phyloP scores from a whole-genome alignment of 345 rosid species.

The Diplotaxis tenuifolia region DNA sequence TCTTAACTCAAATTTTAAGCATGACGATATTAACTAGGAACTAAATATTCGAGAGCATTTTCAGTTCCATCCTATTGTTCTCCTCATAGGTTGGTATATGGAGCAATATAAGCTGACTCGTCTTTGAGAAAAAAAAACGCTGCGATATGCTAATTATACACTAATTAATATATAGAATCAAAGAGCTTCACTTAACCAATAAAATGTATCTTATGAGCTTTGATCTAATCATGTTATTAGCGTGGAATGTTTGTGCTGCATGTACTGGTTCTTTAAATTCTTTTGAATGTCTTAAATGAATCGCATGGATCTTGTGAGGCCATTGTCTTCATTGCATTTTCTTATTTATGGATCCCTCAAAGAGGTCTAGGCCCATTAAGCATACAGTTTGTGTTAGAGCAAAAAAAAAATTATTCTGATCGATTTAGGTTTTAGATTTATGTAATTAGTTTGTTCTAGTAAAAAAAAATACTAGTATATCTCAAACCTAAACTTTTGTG shows the following conservation, averaged over 20 bases:
- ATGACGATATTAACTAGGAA: background rate
- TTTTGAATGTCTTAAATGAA: background rate
- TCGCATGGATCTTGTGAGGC: background rate
- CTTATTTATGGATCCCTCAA: background rate
- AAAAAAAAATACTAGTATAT: background rate
- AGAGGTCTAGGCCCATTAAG: slow-evolving; percentile 14
- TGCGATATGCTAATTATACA: background rate
- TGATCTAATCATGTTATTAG: background rate
- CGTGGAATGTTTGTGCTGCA: too few relatives aligned
- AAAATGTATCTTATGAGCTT: background rate
- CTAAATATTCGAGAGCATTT: background rate
- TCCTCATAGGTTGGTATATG: background rate
- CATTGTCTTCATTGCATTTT: background rate
- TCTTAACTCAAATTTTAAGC: background rate
- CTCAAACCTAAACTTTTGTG: background rate
- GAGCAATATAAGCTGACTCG: background rate
- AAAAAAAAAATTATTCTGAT: background rate
- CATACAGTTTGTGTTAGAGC: background rate
- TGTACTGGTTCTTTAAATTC: background rate
- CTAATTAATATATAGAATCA: background rate
- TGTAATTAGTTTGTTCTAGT: background rate
- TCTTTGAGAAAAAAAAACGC: background rate
- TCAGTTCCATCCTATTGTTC: background rate
- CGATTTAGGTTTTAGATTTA: background rate
- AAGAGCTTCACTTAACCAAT: background rate